These are phyloP conservation scores for Suaeda aralocaspica DNA, from an alignment of 148 eudicot genomes.

Conservation along the genomic window DNA sequence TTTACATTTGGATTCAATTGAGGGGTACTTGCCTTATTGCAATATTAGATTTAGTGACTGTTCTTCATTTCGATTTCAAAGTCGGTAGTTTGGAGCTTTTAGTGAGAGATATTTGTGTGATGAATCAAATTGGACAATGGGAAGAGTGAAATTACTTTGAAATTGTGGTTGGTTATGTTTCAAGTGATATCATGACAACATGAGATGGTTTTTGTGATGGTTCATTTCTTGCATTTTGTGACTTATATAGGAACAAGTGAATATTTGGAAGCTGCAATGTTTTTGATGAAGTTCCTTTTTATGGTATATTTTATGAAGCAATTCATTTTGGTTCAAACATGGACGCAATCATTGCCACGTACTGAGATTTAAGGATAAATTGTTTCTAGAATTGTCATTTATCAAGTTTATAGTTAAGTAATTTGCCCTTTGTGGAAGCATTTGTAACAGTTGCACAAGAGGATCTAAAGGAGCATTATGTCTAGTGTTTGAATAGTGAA, in stretches of 20 bases:
- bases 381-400: neutral
- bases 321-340: neutral
- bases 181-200: neutral
- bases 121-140: neutral
- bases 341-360: neutral
- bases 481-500: neutral
- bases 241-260: neutral
- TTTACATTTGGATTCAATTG: neutral
- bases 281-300: neutral
- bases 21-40: neutral
- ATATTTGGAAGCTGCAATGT: neutral
- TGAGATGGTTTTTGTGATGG: neutral
- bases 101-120: neutral
- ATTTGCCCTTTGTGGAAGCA: neutral
- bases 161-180: neutral
- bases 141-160: neutral
- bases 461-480: neutral
- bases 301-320: neutral
- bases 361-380: neutral
- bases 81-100: neutral
- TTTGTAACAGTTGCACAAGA: neutral
- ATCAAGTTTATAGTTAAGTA: no score
- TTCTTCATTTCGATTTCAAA: neutral
- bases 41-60: neutral
- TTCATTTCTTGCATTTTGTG: neutral